Conservation (phyloP, 345 rosid species). For the Eucalyptus tenuipes region DNA sequence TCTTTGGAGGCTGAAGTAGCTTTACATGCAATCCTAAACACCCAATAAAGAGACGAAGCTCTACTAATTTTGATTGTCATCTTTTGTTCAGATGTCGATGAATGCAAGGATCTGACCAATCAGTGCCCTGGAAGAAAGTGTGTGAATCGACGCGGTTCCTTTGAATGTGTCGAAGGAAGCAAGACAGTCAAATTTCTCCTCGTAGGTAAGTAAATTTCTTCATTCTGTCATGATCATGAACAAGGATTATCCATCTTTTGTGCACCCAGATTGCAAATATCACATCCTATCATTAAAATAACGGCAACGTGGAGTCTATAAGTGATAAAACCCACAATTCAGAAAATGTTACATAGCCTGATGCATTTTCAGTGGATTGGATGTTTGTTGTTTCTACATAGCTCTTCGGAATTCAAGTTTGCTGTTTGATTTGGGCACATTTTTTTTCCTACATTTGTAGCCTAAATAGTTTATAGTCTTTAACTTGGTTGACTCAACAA, state of each 20-base stretch:
- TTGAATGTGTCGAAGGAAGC: background rate
- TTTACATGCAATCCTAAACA: background rate
- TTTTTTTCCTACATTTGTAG: background rate
- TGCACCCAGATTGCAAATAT: background rate
- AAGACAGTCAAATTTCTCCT: background rate
- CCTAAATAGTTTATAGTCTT: background rate
- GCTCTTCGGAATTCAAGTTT: background rate
- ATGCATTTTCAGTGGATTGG: background rate
- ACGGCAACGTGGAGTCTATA: background rate
- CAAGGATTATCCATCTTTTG: background rate
- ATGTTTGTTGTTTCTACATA: background rate
- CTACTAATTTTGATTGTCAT: background rate
- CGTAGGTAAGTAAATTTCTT: background rate
- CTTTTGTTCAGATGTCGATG: background rate
- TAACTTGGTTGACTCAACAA: background rate
- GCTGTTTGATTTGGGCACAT: background rate
- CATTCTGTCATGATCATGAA: background rate
- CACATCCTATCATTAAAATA: background rate
- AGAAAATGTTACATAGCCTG: background rate
- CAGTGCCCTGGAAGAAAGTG: background rate
- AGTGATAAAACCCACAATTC: background rate
- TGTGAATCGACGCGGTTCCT: background rate
- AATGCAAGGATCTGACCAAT: background rate
- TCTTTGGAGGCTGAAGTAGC: background rate
- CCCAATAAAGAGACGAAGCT: background rate